Conservation (phyloP, 1,284 basidiomycete genomes). For the Pisolithus thermaeus region DNA sequence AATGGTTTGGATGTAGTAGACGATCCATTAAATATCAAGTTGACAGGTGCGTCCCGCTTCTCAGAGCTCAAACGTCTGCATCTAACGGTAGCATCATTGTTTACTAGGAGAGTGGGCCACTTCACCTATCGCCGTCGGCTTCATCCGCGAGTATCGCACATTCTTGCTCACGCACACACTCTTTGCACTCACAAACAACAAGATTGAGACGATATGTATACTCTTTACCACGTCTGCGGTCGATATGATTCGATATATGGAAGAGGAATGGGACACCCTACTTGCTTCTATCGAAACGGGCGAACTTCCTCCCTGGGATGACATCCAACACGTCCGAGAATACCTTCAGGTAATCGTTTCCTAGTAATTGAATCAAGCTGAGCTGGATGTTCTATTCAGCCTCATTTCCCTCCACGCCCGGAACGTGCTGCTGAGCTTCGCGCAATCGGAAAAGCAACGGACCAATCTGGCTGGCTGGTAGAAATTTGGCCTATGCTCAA, state of each 20-base stretch:
- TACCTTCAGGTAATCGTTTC: slow-evolving; percentile 5
- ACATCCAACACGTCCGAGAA: slow-evolving; percentile 2
- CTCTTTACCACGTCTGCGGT: slow-evolving; percentile 4
- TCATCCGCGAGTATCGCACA: slow-evolving; percentile 4
- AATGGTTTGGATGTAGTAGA: neutral
- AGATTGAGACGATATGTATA: slow-evolving; percentile 2
- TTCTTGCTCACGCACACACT: slow-evolving; percentile 11
- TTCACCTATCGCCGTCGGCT: slow-evolving; percentile 1
- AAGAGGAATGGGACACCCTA: slow-evolving; percentile 10
- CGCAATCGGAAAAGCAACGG: neutral
- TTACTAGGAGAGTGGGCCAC: neutral
- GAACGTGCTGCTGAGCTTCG: slow-evolving; percentile 5
- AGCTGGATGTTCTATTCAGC: neutral
- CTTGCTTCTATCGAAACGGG: slow-evolving; percentile 8
- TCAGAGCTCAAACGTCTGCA: too few relatives aligned
- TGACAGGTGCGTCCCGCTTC: neutral
- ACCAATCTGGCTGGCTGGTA: slow-evolving; percentile 2
- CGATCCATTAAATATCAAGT: neutral
- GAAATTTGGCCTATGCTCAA: slow-evolving; percentile 7
- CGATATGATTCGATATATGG: slow-evolving; percentile 9
- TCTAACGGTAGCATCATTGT: too few relatives aligned
- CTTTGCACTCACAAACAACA: slow-evolving; percentile 8
- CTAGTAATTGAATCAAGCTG: neutral
- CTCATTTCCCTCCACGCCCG: slow-evolving; percentile 3
- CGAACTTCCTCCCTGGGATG: slow-evolving; percentile 8